Percentiles rank a stretch among this genome's conserved stretches.
These are phyloP conservation scores for Scedosporium dehoogii DNA, from an alignment of 2,329 filamentous ascomycete species.

Conservation along the genomic window DNA sequence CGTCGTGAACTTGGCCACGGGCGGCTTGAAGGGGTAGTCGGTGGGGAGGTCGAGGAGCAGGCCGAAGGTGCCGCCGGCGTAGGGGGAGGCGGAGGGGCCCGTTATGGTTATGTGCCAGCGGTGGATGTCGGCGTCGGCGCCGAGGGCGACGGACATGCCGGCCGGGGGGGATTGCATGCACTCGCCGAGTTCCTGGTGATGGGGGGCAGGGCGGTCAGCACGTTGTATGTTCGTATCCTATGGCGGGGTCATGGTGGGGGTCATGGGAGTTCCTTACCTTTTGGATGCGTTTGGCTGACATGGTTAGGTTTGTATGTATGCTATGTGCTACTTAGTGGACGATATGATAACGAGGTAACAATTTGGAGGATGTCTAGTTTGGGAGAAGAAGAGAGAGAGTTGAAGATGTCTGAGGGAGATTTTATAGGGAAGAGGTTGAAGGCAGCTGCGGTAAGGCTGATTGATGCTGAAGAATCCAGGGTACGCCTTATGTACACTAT, in stretches of 20 bases:
- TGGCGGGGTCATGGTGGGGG: background rate
- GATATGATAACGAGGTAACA: no score
- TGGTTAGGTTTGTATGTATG: slow-evolving; percentile 10
- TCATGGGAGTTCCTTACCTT: slow-evolving; percentile 22
- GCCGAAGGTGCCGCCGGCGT: slow-evolving; percentile 61
- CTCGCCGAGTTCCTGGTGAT: slow-evolving; percentile 40
- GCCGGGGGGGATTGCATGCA: slow-evolving; percentile 35
- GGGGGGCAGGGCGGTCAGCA: slow-evolving; percentile 12
- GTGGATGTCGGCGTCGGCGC: slow-evolving; percentile 37
- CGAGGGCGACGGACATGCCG: slow-evolving; percentile 36
- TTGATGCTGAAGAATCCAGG: no score
- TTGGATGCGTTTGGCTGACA: slow-evolving; percentile 35
- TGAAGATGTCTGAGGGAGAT: background rate
- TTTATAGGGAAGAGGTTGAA: background rate
- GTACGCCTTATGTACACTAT: no score
- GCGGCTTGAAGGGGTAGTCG: slow-evolving; percentile 87
- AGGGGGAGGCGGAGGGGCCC: slow-evolving; percentile 34
- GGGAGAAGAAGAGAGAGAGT: background rate
- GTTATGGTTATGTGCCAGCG: slow-evolving; percentile 39
- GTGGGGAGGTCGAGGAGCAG: slow-evolving; percentile 62
- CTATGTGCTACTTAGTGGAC: no score
- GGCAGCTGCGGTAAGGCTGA: background rate
- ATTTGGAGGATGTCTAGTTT: no score
- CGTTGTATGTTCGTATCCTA: background rate
- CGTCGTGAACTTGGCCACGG: slow-evolving; percentile 67